These are phyloP conservation scores for Forsythia viridissima DNA, from an alignment of 257 asterid species.

Conservation along the genomic window DNA sequence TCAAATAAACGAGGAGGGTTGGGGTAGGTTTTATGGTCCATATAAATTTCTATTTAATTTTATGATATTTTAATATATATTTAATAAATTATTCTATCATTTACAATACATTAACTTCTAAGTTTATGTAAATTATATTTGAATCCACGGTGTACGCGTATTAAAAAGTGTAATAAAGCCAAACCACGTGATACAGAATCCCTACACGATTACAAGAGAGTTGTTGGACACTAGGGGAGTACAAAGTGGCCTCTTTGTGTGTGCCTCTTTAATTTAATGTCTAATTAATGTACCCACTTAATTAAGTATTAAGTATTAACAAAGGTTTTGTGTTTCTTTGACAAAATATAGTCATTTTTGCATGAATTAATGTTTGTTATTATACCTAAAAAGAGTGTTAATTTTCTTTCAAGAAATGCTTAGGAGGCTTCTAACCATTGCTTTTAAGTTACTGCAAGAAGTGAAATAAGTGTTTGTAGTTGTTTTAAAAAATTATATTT, in stretches of 20 bases:
- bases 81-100: too few relatives aligned
- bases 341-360: too few relatives aligned
- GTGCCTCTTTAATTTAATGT: background rate
- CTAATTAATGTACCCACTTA: background rate
- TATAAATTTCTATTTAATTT: too few relatives aligned
- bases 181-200: conserved; percentile 37
- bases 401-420: background rate
- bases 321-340: background rate
- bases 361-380: background rate
- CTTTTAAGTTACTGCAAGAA: background rate
- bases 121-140: background rate
- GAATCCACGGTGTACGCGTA: background rate
- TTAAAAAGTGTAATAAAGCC: background rate
- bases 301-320: background rate
- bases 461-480: background rate
- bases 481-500: too few relatives aligned
- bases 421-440: background rate
- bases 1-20: too few relatives aligned
- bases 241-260: background rate
- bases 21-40: background rate
- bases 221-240: background rate
- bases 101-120: too few relatives aligned
- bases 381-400: background rate
- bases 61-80: too few relatives aligned
- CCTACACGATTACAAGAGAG: background rate